phyloP scores from a whole-genome alignment of 805 yeast genomes.

The Grigorovia humatica region DNA sequence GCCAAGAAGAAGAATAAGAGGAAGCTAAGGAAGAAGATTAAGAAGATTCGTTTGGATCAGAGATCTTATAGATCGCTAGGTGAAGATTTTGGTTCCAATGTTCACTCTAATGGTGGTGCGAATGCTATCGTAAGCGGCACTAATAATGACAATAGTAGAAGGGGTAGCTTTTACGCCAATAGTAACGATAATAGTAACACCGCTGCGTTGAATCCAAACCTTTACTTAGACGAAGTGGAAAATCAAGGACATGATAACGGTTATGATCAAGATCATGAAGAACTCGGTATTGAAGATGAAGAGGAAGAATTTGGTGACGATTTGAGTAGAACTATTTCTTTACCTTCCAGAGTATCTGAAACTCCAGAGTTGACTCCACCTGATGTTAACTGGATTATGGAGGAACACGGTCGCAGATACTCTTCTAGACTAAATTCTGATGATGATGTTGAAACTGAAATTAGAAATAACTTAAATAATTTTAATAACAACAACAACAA shows the following conservation, averaged over 20 bases:
- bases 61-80: conserved; percentile 33
- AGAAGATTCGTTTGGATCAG: conserved; percentile 18
- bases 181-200: background rate
- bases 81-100: conserved; percentile 27
- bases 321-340: conserved; percentile 32
- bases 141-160: background rate
- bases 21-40: background rate
- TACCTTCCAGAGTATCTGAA: conserved; percentile 33
- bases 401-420: conserved; percentile 32
- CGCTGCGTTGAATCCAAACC: conserved; percentile 5
- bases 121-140: background rate
- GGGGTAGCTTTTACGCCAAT: background rate
- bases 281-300: background rate
- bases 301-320: conserved; percentile 24
- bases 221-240: conserved; percentile 14
- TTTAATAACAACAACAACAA: background rate
- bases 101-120: conserved; percentile 9
- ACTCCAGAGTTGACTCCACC: conserved; percentile 25
- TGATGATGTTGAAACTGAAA: conserved; percentile 2
- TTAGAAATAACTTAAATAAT: background rate
- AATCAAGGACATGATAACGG: conserved; percentile 8
- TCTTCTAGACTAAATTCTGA: conserved; percentile 24
- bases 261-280: conserved; percentile 2
- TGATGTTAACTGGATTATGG: conserved; percentile 31
- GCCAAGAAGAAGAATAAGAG: conserved; percentile 17